Conservation (phyloP, 164 flowering plant genomes). For the Hamamelis virginiana region DNA sequence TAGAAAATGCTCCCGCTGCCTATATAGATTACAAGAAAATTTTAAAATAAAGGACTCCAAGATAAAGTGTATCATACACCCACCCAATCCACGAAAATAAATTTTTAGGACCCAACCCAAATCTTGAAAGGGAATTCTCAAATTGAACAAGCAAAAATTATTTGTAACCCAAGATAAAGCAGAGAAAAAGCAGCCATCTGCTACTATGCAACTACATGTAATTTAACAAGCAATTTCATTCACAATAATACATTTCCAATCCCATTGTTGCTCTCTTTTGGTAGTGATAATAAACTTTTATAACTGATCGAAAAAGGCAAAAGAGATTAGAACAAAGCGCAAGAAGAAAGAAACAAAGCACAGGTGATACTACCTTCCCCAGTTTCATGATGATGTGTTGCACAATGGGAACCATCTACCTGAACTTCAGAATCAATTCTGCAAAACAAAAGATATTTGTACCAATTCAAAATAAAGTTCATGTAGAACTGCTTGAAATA, state of each 20-base stretch:
- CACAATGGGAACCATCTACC: slow-evolving; percentile 36
- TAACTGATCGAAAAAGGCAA: background rate
- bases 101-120: too few species aligned
- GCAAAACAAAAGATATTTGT: slow-evolving; percentile 21
- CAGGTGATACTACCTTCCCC: slow-evolving; percentile 43
- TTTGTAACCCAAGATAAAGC: background rate
- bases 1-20: too few species aligned
- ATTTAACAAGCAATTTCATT: too few species aligned
- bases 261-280: background rate
- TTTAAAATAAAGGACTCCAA: too few species aligned
- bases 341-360: background rate
- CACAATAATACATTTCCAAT: background rate
- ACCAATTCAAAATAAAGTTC: background rate
- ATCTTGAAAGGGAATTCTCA: too few species aligned
- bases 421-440: slow-evolving; percentile 78
- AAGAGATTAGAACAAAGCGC: background rate
- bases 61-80: too few species aligned
- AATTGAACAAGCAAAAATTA: too few species aligned
- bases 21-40: too few species aligned
- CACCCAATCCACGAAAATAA: too few species aligned
- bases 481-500: background rate
- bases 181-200: background rate
- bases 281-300: background rate
- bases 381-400: slow-evolving; percentile 36
- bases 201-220: background rate